Base-by-base conservation (phyloP, 2,329 filamentous ascomycete genomes). In the Colletotrichum gigasporum region DNA sequence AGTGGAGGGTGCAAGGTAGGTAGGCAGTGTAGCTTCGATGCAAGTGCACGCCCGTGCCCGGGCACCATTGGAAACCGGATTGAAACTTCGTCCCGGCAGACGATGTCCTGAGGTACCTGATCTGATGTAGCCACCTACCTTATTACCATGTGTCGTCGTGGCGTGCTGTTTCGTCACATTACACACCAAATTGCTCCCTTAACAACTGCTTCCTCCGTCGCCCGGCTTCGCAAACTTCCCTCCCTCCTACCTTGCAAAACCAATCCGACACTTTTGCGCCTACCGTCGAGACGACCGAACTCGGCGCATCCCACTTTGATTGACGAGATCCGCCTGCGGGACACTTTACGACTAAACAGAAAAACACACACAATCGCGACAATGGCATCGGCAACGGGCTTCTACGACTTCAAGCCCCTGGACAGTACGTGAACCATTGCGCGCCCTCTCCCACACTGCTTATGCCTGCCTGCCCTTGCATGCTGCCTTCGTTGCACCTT, bases 341-440 rank as follows among this genome's bases (percentile, higher is more conserved):
- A 56, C 60, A 63, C 26, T 11, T 39, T 11, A 22, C 34, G 10
- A 26, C 24, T 16, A 26, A 32, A 26, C 26, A 37, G 35, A 26
- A 39, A 53, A 24, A 44, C n/a, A n/a, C 41, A 41, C 37, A 58
- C 37, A 44, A 55, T 51, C 41, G 57, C 57, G 56, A 39, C 67
- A 39, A 81, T 81, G 79, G 71, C 79, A 60, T 79, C 79, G 42
- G 79, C 79, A 52, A 76, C 78, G 30, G 72, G 66, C 70, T 93
- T 97, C 78, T 96, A 91, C 84, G 91, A 94, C 76, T 96, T 96
- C 80, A 92, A 90, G 82, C 90, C 92, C 69, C 87, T 91, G 70
- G 89, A 95, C 80, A 94, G 91, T 93, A 83, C 68, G 90, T 85
- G 50, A 11, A 11, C 52, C 24, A 50, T 54, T 18, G 30, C 52